These are phyloP conservation scores for Sequoiadendron giganteum DNA, from an alignment of 75 land plant species.

Conservation along the genomic window DNA sequence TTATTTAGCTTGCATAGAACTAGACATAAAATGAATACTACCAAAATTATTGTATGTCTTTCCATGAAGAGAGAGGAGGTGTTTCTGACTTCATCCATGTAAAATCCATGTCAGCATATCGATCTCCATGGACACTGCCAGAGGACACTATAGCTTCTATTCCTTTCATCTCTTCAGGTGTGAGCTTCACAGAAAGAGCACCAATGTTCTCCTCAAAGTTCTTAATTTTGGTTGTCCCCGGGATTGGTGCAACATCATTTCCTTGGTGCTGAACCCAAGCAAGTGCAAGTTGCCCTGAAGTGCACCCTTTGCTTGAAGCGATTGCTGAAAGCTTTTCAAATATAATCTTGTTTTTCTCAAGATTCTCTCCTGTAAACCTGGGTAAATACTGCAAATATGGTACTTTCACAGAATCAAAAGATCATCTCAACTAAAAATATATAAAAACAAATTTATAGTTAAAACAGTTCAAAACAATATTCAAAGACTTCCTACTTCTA, in stretches of 20 bases:
- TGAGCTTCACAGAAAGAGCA: too few relatives aligned
- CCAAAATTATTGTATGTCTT: background rate
- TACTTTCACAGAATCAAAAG: background rate
- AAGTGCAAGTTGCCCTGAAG: slow-evolving; percentile 47
- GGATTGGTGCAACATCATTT: too few relatives aligned
- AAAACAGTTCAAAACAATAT: too few relatives aligned
- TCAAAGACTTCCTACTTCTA: too few relatives aligned
- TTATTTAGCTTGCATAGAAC: background rate
- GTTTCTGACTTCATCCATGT: slow-evolving; percentile 20
- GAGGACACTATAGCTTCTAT: slow-evolving; percentile 23
- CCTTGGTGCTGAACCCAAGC: too few relatives aligned
- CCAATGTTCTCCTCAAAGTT: too few relatives aligned
- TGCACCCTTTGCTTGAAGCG: slow-evolving; percentile 39
- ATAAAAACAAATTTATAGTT: background rate
- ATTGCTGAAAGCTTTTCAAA: slow-evolving; percentile 37
- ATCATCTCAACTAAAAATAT: background rate
- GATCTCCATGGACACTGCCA: slow-evolving; percentile 45
- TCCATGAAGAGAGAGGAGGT: slow-evolving; percentile 33
- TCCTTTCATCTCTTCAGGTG: too few relatives aligned
- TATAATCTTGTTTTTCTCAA: slow-evolving; percentile 43
- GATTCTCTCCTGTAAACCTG: slow-evolving; percentile 43
- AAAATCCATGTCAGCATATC: slow-evolving; percentile 14
- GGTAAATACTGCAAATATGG: slow-evolving; percentile 22
- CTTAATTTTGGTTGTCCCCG: too few relatives aligned
- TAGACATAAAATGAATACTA: background rate